Evolutionary conservation across 331 rosid genomes (phyloP).

Genomic region (Cydonia oblonga): DNA sequence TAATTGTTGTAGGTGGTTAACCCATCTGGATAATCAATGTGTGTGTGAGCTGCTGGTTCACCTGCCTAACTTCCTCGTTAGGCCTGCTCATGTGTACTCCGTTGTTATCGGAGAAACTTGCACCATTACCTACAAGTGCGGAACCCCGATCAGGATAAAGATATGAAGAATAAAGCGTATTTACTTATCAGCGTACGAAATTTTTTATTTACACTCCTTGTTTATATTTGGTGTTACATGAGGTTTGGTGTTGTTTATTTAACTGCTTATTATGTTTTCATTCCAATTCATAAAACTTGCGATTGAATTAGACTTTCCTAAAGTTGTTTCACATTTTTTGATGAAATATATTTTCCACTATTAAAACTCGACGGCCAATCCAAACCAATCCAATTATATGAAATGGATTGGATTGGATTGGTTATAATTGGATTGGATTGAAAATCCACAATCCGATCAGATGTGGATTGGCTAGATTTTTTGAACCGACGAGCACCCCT

Average conservation of each 20-base stretch:
- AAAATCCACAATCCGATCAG: no score
- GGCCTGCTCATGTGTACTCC: constrained; percentile 48
- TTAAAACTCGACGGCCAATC: no score
- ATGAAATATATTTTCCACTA: no score
- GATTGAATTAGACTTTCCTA: no score
- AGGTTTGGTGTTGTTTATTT: background rate
- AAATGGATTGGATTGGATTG: no score
- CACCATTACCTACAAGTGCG: constrained; percentile 41
- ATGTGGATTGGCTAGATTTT: no score
- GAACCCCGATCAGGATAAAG: constrained; percentile 32
- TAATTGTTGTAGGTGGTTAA: constrained; percentile 67
- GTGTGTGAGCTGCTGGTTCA: constrained; percentile 52
- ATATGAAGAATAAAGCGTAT: background rate
- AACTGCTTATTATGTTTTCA: background rate
- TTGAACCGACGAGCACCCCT: no score
- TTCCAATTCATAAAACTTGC: no score
- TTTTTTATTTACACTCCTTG: background rate
- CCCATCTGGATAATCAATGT: constrained; percentile 52
- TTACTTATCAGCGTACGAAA: background rate
- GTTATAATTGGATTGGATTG: no score
- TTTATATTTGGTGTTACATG: background rate
- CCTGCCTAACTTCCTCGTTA: constrained; percentile 54
- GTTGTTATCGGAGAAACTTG: constrained; percentile 41
- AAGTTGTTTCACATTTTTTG: no score
- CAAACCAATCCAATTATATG: no score